A percentile compares a stretch with the other conserved stretches of the same genome.
Evolutionary conservation across 352 stramenopile genomes (phyloP).

Genomic region (Globisporangium parvum): DNA sequence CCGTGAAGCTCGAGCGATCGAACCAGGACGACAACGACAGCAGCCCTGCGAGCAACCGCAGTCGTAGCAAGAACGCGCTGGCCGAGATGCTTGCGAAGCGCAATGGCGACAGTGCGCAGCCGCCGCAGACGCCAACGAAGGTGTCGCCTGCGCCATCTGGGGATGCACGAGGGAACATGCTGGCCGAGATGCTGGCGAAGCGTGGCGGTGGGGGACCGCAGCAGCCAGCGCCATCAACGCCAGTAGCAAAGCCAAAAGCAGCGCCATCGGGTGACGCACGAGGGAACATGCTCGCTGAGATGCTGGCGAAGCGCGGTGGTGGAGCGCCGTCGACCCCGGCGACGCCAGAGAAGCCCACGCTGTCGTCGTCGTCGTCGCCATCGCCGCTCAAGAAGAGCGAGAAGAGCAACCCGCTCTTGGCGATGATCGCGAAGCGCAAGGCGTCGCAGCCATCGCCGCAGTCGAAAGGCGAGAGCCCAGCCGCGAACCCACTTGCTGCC

Average conservation of each 20-base stretch:
- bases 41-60: conserved; percentile 1
- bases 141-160: not conserved
- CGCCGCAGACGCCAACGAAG: not conserved
- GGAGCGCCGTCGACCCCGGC: not conserved
- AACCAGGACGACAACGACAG: conserved; percentile 21
- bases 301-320: conserved; percentile 16
- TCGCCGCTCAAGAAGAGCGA: not conserved
- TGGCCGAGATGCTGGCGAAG: conserved; percentile 27
- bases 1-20: not conserved
- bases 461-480: not conserved
- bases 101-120: not conserved
- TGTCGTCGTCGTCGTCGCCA: not conserved
- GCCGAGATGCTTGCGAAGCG: conserved; percentile 16
- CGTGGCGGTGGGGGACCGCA: conserved; percentile 5
- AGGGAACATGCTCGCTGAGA: conserved; percentile 21
- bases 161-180: conserved; percentile 10
- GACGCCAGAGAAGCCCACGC: not conserved
- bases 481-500: conserved; percentile 8
- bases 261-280: conserved; percentile 1
- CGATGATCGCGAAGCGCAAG: conserved; percentile 10
- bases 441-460: not conserved
- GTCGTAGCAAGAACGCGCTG: conserved; percentile 5
- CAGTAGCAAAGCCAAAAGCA: not conserved
- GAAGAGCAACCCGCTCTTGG: conserved; percentile 14
- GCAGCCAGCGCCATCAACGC: not conserved